Evolutionary conservation across 331 rosid species (phyloP).

Genomic region (Acacia concinna): DNA sequence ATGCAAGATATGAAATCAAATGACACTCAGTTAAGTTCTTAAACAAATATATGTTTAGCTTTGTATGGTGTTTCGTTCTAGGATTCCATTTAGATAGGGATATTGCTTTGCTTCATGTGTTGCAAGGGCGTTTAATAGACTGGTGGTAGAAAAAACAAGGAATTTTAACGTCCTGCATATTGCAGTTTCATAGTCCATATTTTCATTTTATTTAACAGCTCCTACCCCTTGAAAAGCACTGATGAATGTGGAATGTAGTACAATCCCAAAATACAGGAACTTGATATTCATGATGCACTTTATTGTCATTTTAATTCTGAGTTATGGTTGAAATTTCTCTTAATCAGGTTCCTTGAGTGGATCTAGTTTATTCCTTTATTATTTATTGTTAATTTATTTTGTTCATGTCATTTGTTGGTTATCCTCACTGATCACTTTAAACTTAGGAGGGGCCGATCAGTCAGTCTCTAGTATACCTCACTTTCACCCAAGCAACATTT

Average conservation of each 20-base stretch:
- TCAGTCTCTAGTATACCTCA: not conserved
- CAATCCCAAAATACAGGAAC: not conserved
- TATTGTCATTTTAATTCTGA: not conserved
- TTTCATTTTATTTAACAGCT: not conserved
- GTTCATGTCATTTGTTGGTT: not conserved
- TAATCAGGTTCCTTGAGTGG: not conserved
- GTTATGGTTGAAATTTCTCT: not conserved
- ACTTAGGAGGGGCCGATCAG: not conserved
- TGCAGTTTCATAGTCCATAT: not conserved
- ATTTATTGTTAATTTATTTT: not conserved
- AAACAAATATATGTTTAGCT: not conserved
- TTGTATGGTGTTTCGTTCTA: not conserved
- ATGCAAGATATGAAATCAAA: not conserved
- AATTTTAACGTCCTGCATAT: not conserved
- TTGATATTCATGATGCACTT: not conserved
- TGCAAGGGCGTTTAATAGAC: not conserved
- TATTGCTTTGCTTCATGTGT: not conserved
- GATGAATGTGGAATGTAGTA: not conserved
- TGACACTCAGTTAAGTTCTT: not conserved
- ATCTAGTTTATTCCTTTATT: not conserved
- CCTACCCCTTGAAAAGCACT: not conserved
- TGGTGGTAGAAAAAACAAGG: not conserved
- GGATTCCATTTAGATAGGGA: not conserved
- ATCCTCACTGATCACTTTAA: not conserved
- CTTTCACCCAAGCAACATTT: not conserved